Evolutionary conservation across 495 filamentous ascomycete genomes (phyloP), one percentile per base, ranked within the genome.

Genomic region (Evernia prunastri): DNA sequence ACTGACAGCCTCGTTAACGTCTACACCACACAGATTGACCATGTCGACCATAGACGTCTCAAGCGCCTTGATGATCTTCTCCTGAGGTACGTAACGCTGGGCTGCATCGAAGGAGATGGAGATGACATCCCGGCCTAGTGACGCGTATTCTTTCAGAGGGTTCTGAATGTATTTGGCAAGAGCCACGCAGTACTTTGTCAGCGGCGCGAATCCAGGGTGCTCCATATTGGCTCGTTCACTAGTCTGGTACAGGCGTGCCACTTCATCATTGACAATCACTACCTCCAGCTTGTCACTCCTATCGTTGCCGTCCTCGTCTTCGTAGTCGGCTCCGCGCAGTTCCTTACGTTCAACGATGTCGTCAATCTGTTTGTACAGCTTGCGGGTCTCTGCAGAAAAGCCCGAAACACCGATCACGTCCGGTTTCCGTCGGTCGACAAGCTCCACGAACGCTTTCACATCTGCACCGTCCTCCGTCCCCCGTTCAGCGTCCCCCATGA

Each of bases 41-140:
- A 96, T 96, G 70, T 98, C 95, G 8, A 97, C 92, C 83, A 98
- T 87, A 25, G 92, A 90, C 3, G 89, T 94, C 68, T 97, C 94
- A 27, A 98, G 82, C 61, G 91, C 83, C 72, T 89, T 90, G 54
- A 88, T 73, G 8, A 97, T 79, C 73, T 95, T 89, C 4, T 97
- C 93, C 59, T 89, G 86, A 0, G 91, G 85, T 11, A 98, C 80
- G 53, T 96, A 84, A 61, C 92, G 86, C 74, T 98, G 94, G 63
- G 90, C 90, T 29, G 90, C 84, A 66, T 96, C 91, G 72, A 97
- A 96, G 35, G 84, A 79, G 53, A 98, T 83, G 1, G 92, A 93
- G 4, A 88, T 80, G 65, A 98, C 84, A 68, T 96, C 92, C 65
- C 87, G 89, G 54, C 91, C 91, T 15, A 97, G 81, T 0, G 91